Evolutionary conservation across 78 protist genomes (phyloP), one percentile per base, ranked within the genome.

Genomic region (Emiliania huxleyi): DNA sequence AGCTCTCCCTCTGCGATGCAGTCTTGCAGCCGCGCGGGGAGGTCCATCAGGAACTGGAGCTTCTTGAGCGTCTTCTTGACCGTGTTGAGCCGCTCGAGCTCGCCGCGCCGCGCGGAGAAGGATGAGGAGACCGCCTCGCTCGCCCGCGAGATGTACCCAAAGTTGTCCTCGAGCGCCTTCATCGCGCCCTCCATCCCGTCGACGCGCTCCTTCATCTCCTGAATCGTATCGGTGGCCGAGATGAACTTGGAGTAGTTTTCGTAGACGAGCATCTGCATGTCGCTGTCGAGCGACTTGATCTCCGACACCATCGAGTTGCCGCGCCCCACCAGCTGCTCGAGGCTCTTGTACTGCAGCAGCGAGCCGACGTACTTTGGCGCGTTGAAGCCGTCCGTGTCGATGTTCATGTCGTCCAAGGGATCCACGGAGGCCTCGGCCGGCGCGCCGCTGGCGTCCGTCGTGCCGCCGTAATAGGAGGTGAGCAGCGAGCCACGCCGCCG

Each of bases 171-270:
- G 23, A 97, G 93, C 56, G 73, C 25, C 22, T 44, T 49, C 98
- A 97, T 97, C 55, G 96, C 93, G 23, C 55, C 91, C 43, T 93
- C 97, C 97, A 97, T 97, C 35, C 69, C 90, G 87, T 94, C 98
- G 25, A 98, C 97, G 42, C 97, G 94, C 42, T 71, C 62, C 85
- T 98, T 97, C 98, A 97, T 97, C 92, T 62, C 21, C 25, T 96
- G 95, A 37, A 98, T 98, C 46, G 97, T 97, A 91, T 98, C 99
- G 1, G 98, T 97, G 0, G 99, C 99, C 37, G 94, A 93, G 94
- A 98, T 97, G 90, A 98, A 98, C 91, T 97, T 97, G 90, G 96
- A 97, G 95, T 98, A 98, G 93, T 98, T 98, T 42, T 98, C 98
- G 87, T 97, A 97, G 56, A 98, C 99, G n/a, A 98, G 94, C 35